Base-by-base conservation (phyloP, 78 protist genomes). In the Blattamonas nauphoetae region DNA sequence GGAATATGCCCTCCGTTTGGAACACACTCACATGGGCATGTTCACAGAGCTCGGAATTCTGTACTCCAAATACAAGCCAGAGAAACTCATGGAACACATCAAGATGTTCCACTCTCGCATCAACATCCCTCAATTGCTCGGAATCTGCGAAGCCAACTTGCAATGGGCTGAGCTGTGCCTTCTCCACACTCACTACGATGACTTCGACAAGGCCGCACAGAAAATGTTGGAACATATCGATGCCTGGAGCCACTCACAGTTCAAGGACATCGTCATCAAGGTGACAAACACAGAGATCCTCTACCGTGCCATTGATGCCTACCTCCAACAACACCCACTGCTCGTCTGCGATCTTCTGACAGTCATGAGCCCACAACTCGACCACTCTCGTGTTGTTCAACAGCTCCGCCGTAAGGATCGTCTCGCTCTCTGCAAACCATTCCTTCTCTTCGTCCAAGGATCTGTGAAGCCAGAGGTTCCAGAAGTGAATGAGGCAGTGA, bases 11-110 rank as follows among this genome's bases (percentile, higher is more conserved):
- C 87, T 96, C 45, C 92, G 90, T 3, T 84, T 89, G 64, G 98
- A 97, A 89, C 92, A 96, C 44, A 98, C 99, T 1, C 99, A 95
- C 89, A 94, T 91, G 92, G 99, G 99, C 46, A 94, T 98, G 94
- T 97, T 94, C 94, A 98, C 99, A 2, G 98, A 93, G 91, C 95
- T 98, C 46, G 99, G 98, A 41, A 90, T 94, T 77, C 88, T 98
- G 78, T 97, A 97, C 95, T 82, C 97, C 21, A 90, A 95, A 92
- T 95, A 94, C 94, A 42, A 84, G 89, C 97, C 94, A 41, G 96
- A 85, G 80, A 94, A 95, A 92, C 92, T 98, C 63, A 95, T 97
- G 98, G 99, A 97, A 85, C 97, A 96, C 92, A 45, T 98, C 85
- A 94, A 96, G 92, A 87, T 88, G 42, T 21, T 21, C 78, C 6